Evolutionary conservation across 2,329 filamentous ascomycete species (phyloP).

Genomic region (Beauveria scarabaeidicola): DNA sequence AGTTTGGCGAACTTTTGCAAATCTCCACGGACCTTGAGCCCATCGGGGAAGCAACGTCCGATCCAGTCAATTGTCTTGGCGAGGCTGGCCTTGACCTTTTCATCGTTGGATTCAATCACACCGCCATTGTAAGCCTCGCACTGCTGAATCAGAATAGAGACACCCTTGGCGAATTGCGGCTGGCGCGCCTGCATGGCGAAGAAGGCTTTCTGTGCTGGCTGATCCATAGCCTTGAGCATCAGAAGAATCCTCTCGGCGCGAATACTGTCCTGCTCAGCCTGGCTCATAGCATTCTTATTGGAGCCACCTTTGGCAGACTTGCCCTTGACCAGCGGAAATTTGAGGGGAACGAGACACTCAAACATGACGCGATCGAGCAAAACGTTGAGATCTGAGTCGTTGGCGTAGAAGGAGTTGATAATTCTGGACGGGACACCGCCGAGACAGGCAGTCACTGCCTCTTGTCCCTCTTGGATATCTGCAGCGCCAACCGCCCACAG

Average conservation of each 20-base stretch:
- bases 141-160: slow-evolving; percentile 69
- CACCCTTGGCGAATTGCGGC: slow-evolving; percentile 60
- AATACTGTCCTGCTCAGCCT: slow-evolving; percentile 64
- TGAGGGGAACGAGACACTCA: slow-evolving; percentile 82
- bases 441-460: slow-evolving; percentile 65
- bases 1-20: slow-evolving; percentile 84
- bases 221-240: slow-evolving; percentile 69
- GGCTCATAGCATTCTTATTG: slow-evolving; percentile 32
- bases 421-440: slow-evolving; percentile 77
- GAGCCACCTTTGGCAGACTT: slow-evolving; percentile 55
- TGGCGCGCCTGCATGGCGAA: slow-evolving; percentile 78
- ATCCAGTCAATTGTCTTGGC: slow-evolving; percentile 66
- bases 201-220: slow-evolving; percentile 75
- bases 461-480: slow-evolving; percentile 76
- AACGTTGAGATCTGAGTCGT: slow-evolving; percentile 77
- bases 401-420: slow-evolving; percentile 81
- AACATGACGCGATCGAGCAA: slow-evolving; percentile 78
- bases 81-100: slow-evolving; percentile 61
- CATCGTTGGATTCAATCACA: slow-evolving; percentile 63
- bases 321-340: slow-evolving; percentile 61
- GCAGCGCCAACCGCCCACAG: slow-evolving; percentile 92
- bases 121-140: slow-evolving; percentile 89
- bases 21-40: slow-evolving; percentile 61
- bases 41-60: slow-evolving; percentile 67
- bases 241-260: slow-evolving; percentile 78